phyloP scores from a whole-genome alignment of 1,284 basidiomycete genomes.

The Anthracocystis setariae region DNA sequence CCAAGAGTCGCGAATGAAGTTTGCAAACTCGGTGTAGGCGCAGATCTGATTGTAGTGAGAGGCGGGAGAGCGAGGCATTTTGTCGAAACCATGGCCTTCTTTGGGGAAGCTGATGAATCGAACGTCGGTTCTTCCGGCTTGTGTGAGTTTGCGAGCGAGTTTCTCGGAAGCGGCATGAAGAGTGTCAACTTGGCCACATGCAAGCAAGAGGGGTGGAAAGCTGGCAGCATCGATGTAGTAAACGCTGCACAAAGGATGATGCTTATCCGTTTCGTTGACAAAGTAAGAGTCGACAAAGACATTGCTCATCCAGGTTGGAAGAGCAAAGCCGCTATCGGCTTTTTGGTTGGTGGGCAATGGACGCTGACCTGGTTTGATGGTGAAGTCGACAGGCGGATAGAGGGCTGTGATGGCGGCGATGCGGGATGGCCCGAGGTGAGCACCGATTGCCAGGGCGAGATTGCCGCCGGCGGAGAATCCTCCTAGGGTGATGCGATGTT shows the following conservation, averaged over 20 bases:
- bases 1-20: conserved; percentile 61
- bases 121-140: conserved; percentile 34
- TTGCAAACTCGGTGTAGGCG: conserved; percentile 30
- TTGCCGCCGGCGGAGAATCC: conserved; percentile 63
- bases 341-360: conserved; percentile 19
- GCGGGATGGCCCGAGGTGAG: conserved; percentile 36
- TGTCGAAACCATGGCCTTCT: conserved; percentile 64
- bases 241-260: conserved; percentile 46
- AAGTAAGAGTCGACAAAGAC: conserved; percentile 55
- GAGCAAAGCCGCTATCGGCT: conserved; percentile 40
- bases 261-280: conserved; percentile 25
- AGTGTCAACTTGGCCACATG: conserved; percentile 51
- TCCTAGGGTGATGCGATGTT: conserved; percentile 44
- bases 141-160: conserved; percentile 44
- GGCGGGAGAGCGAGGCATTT: conserved; percentile 36
- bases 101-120: conserved; percentile 45
- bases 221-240: conserved; percentile 27
- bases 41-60: conserved; percentile 37
- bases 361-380: conserved; percentile 22
- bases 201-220: conserved; percentile 47
- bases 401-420: conserved; percentile 46
- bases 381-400: conserved; percentile 53
- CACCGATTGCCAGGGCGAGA: conserved; percentile 48
- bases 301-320: conserved; percentile 43
- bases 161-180: conserved; percentile 49